Conservation (phyloP, 2,329 filamentous ascomycete genomes). For the Neonectria sp. region DNA sequence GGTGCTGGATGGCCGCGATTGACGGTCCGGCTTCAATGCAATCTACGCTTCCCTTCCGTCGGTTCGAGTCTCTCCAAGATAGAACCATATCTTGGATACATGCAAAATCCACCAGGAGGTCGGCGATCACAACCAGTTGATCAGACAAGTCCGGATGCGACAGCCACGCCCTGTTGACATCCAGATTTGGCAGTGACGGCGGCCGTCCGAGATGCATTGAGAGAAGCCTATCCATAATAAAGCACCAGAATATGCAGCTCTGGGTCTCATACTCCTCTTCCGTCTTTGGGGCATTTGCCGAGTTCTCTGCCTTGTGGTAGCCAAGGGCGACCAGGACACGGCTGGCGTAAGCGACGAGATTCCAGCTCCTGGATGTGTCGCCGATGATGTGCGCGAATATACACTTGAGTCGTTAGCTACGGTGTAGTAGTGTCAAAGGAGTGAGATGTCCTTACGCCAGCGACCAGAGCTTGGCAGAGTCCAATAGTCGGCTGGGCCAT, state of each 20-base stretch:
- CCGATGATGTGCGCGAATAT: conserved; percentile 12
- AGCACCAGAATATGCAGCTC: conserved; percentile 16
- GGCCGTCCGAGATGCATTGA: conserved; percentile 17
- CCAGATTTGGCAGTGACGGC: conserved; percentile 10
- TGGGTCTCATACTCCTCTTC: conserved; percentile 15
- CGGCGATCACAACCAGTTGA: conserved; percentile 1
- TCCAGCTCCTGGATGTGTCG: conserved; percentile 13
- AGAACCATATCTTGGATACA: conserved; percentile 15
- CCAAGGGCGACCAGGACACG: conserved; percentile 15
- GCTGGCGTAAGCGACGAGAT: conserved; percentile 14
- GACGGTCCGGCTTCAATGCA: neutral
- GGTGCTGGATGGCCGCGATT: conserved; percentile 7
- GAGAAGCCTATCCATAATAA: conserved; percentile 11
- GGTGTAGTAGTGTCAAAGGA: neutral
- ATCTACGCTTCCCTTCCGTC: neutral
- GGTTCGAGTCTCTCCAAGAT: neutral
- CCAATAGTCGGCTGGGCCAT: conserved; percentile 14
- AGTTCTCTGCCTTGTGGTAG: conserved; percentile 13
- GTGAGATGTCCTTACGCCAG: neutral
- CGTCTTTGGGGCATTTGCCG: neutral
- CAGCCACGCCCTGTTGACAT: conserved; percentile 17
- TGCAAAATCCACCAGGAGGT: conserved; percentile 15
- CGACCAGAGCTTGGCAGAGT: conserved; percentile 14
- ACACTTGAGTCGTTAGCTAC: neutral
- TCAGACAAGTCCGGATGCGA: conserved; percentile 16